These are phyloP conservation scores for Helotiales sp. DNA, from an alignment of 2,329 filamentous ascomycete species.

Conservation along the genomic window DNA sequence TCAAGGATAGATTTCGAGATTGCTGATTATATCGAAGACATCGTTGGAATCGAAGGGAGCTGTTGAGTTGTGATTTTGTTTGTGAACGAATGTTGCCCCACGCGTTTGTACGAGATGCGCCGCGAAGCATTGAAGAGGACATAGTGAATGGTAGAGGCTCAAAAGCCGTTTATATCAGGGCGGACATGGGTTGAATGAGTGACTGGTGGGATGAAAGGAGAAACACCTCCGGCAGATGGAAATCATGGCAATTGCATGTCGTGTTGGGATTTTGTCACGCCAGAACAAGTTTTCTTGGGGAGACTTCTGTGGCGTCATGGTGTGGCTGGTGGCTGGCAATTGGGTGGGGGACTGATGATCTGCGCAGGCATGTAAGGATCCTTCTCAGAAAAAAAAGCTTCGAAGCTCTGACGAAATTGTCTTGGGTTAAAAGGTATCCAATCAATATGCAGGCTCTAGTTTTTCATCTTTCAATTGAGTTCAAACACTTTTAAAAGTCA, in stretches of 20 bases:
- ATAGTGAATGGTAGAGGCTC: slow-evolving; percentile 19
- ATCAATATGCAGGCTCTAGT: too few species aligned
- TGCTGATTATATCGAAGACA: slow-evolving; percentile 2
- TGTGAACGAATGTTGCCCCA: too few species aligned
- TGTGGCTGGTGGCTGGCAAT: too few species aligned
- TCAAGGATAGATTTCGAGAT: slow-evolving; percentile 22
- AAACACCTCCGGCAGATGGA: slow-evolving; percentile 6
- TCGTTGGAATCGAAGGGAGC: slow-evolving; percentile 3
- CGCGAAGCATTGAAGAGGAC: slow-evolving; percentile 22
- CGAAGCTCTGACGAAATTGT: too few species aligned
- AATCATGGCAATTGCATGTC: slow-evolving; percentile 9
- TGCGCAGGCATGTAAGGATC: too few species aligned
- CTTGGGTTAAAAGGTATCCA: too few species aligned
- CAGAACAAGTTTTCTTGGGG: background rate
- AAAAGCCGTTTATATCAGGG: slow-evolving; percentile 13
- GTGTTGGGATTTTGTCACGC: background rate
- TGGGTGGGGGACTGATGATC: too few species aligned
- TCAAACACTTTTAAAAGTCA: too few species aligned
- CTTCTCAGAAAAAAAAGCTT: too few species aligned
- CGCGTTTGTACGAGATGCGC: slow-evolving; percentile 16
- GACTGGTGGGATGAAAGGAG: slow-evolving; percentile 14
- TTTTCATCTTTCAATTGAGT: too few species aligned
- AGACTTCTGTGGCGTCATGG: too few species aligned
- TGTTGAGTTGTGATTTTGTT: slow-evolving; percentile 2
- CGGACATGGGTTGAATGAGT: slow-evolving; percentile 11